Evolutionary conservation across 2,329 filamentous ascomycete species (phyloP).

Genomic region (Seiridium unicorne): DNA sequence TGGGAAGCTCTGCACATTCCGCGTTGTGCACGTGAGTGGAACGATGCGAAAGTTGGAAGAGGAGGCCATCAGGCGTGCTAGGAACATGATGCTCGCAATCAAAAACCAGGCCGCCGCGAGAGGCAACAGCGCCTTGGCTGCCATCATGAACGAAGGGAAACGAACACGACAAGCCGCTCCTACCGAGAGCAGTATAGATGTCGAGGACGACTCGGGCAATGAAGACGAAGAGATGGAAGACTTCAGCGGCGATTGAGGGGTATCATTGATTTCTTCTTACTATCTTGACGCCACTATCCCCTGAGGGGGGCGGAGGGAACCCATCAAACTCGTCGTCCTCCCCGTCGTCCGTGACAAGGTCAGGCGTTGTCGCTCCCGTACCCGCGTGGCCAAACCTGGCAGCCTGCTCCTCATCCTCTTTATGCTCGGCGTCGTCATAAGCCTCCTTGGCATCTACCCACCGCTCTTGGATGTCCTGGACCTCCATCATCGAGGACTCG

Average conservation of each 20-base stretch:
- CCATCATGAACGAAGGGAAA: slow-evolving; percentile 34
- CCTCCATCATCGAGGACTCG: slow-evolving; percentile 72
- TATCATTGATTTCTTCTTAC: slow-evolving; percentile 61
- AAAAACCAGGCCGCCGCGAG: slow-evolving; percentile 40
- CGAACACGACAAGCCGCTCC: slow-evolving; percentile 16
- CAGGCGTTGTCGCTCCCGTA: slow-evolving; percentile 29
- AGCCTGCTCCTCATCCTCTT: slow-evolving; percentile 73
- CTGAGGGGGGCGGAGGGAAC: slow-evolving; percentile 43
- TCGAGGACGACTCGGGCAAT: slow-evolving; percentile 43
- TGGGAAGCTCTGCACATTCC: slow-evolving; percentile 71
- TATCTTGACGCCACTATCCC: slow-evolving; percentile 69
- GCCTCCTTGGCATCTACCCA: slow-evolving; percentile 92
- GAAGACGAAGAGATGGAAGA: slow-evolving; percentile 32
- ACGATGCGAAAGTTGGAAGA: slow-evolving; percentile 92
- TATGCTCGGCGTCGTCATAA: slow-evolving; percentile 77
- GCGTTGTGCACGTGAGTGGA: slow-evolving; percentile 83
- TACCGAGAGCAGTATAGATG: slow-evolving; percentile 38
- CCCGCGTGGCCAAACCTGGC: slow-evolving; percentile 39
- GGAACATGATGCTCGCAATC: slow-evolving; percentile 67
- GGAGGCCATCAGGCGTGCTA: slow-evolving; percentile 79
- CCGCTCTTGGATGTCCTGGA: slow-evolving; percentile 88
- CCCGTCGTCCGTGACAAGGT: slow-evolving; percentile 30
- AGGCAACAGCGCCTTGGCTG: slow-evolving; percentile 29
- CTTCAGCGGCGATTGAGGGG: slow-evolving; percentile 25
- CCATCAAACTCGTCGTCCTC: slow-evolving; percentile 46